These are phyloP conservation scores for Hortaea sp. DNA, from an alignment of 2,329 filamentous ascomycete genomes.

Conservation along the genomic window DNA sequence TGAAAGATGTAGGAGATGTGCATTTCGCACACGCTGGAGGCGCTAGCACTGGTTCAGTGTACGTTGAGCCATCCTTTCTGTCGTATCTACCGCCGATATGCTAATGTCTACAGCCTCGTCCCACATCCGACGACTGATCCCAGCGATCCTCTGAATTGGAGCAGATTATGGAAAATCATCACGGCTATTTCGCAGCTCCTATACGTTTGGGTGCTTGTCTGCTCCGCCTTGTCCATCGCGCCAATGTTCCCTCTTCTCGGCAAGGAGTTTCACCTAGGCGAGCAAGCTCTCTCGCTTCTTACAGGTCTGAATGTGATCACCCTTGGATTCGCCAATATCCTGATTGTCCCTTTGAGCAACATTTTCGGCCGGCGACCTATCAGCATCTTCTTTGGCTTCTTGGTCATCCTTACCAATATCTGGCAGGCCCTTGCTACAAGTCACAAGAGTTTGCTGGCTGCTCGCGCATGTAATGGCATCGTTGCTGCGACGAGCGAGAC, in stretches of 20 bases:
- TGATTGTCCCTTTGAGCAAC: conserved; percentile 35
- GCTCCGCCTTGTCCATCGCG: conserved; percentile 33
- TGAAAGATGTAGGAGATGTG: conserved; percentile 18
- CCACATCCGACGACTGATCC: conserved; percentile 17
- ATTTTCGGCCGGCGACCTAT: conserved; percentile 34
- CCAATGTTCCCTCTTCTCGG: conserved; percentile 35
- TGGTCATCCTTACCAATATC: conserved; percentile 33
- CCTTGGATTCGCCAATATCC: conserved; percentile 35
- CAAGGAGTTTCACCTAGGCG: conserved; percentile 30
- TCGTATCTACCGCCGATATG: not conserved
- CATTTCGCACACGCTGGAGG: conserved; percentile 20
- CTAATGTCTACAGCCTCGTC: conserved; percentile 13
- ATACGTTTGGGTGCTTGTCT: conserved; percentile 35
- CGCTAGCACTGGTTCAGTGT: conserved; percentile 17
- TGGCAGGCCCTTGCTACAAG: conserved; percentile 36
- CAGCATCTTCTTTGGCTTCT: conserved; percentile 29
- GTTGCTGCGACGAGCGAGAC: conserved; percentile 35
- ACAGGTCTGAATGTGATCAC: conserved; percentile 36
- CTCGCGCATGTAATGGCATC: conserved; percentile 33
- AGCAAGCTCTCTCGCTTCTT: conserved; percentile 31
- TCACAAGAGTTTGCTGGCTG: conserved; percentile 33
- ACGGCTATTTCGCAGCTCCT: conserved; percentile 30
- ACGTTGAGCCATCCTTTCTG: conserved; percentile 1
- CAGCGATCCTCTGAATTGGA: conserved; percentile 21
- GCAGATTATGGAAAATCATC: conserved; percentile 20